These are phyloP conservation scores for Termitomyces bulborhizus DNA, from an alignment of 768 basidiomycete genomes.

Conservation along the genomic window DNA sequence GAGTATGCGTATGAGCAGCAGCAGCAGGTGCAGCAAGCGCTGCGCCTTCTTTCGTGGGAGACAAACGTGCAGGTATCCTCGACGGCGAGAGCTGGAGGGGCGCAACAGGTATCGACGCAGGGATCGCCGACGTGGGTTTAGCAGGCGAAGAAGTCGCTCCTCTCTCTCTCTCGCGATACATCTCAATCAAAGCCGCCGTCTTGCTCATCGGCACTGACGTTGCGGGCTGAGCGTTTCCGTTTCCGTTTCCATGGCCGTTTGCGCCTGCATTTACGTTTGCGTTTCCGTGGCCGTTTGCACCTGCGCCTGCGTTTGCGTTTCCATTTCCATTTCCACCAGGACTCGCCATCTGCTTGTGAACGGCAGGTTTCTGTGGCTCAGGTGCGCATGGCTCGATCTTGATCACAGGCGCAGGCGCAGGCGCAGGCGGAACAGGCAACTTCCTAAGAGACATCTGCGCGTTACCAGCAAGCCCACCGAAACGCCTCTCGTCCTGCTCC, in stretches of 20 bases:
- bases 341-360: not conserved
- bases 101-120: slow-evolving; percentile 20
- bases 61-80: slow-evolving; percentile 32
- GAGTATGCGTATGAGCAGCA: not conserved
- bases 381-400: not conserved
- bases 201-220: slow-evolving; percentile 38
- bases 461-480: too few species aligned
- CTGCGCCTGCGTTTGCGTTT: too few species aligned
- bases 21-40: slow-evolving; percentile 10
- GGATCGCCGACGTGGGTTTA: not conserved
- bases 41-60: slow-evolving; percentile 16
- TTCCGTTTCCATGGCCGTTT: too few species aligned
- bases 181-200: slow-evolving; percentile 76
- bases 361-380: not conserved
- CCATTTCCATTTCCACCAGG: not conserved
- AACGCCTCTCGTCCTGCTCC: not conserved
- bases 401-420: not conserved
- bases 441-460: not conserved
- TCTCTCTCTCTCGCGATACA: slow-evolving; percentile 74
- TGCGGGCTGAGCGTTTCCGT: too few species aligned
- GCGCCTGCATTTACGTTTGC: too few species aligned
- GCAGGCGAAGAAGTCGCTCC: slow-evolving; percentile 26
- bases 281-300: too few species aligned
- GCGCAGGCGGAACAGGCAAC: slow-evolving; percentile 12
- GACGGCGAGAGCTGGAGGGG: slow-evolving; percentile 33